Conservation (phyloP, 2,329 filamentous ascomycete species). For the Grosmannia huntii region DNA sequence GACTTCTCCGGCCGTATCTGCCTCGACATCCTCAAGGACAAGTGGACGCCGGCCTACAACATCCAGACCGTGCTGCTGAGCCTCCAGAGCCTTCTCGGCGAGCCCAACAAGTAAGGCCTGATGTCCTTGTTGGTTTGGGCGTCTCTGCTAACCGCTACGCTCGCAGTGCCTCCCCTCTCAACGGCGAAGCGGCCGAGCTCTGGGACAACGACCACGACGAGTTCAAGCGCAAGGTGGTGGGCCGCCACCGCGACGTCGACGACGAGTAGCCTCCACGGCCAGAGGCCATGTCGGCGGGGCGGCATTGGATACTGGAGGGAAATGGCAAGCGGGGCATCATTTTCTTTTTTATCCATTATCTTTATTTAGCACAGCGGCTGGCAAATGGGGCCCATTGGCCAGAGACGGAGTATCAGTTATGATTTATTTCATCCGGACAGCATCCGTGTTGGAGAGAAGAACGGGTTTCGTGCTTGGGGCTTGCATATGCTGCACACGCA, state of each 20-base stretch:
- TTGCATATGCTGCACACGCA: neutral
- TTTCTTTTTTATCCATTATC: slow-evolving; percentile 4
- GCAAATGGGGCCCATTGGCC: slow-evolving; percentile 1
- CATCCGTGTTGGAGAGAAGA: neutral
- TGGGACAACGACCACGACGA: slow-evolving; percentile 84
- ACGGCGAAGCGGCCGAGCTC: slow-evolving; percentile 88
- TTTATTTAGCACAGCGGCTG: slow-evolving; percentile 10
- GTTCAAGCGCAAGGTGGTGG: slow-evolving; percentile 67
- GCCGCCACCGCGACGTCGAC: slow-evolving; percentile 50
- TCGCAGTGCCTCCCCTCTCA: slow-evolving; percentile 74
- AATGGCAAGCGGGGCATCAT: neutral
- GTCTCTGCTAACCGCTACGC: slow-evolving; percentile 12
- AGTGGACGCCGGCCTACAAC: slow-evolving; percentile 97
- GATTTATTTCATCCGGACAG: neutral
- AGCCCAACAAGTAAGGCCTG: slow-evolving; percentile 85
- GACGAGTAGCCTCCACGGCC: slow-evolving; percentile 34
- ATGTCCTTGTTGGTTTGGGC: too few relatives aligned
- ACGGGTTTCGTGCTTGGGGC: neutral
- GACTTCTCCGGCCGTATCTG: slow-evolving; percentile 97
- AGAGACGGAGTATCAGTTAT: slow-evolving; percentile 6
- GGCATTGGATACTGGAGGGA: slow-evolving; percentile 6
- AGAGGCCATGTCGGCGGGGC: neutral
- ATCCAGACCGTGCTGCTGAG: slow-evolving; percentile 87
- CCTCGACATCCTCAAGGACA: slow-evolving; percentile 95
- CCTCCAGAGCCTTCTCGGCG: slow-evolving; percentile 85